A percentile compares a stretch with the other conserved stretches of the same genome.
Evolutionary conservation across 2,329 filamentous ascomycete species (phyloP).

Genomic region (Trichoderma atroviride): DNA sequence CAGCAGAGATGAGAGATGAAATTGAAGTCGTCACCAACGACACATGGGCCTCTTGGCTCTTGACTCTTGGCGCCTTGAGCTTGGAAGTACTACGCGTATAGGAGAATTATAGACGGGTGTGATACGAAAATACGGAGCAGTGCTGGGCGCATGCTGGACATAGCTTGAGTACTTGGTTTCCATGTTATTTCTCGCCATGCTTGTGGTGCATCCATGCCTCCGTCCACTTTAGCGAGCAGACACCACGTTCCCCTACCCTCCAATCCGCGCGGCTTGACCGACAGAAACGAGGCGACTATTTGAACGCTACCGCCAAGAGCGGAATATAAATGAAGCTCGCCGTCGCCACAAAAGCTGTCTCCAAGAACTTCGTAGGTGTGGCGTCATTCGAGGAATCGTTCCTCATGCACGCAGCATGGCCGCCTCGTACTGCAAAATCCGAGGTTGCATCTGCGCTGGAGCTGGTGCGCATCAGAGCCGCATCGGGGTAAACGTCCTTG

Average conservation of each 20-base stretch:
- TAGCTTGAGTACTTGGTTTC: background rate
- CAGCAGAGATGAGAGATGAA: background rate
- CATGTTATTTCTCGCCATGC: background rate
- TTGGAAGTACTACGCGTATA: background rate
- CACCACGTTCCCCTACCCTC: background rate
- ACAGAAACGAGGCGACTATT: background rate
- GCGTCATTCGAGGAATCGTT: background rate
- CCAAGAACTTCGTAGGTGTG: background rate
- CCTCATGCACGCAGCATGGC: background rate
- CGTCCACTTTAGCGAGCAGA: background rate
- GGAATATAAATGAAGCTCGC: background rate
- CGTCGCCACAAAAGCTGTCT: background rate
- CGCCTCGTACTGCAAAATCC: conserved; percentile 1
- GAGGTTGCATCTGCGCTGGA: background rate
- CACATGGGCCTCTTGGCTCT: background rate
- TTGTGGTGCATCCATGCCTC: background rate
- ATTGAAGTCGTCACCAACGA: background rate
- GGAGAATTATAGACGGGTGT: background rate
- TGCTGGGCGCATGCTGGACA: background rate
- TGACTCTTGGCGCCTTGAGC: background rate
- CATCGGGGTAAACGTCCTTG: conserved; percentile 11
- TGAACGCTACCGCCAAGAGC: background rate
- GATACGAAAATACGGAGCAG: background rate
- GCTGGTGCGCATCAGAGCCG: conserved; percentile 1
- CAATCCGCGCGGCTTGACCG: conserved; percentile 2